Evolutionary conservation across 257 asterid species (phyloP).

Genomic region (Coffea canephora): DNA sequence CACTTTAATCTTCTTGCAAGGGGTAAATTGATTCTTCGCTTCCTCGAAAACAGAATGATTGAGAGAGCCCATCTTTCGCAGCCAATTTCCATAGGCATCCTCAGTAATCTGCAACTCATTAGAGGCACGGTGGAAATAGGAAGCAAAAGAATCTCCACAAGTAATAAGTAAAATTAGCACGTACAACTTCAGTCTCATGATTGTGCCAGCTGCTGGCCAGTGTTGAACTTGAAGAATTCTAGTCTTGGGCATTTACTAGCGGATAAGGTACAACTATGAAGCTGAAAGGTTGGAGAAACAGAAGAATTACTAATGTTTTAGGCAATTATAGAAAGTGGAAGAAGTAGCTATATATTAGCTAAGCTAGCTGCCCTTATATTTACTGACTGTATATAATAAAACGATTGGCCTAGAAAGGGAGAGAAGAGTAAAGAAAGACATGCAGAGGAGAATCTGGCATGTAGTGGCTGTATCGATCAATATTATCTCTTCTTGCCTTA

Average conservation of each 20-base stretch:
- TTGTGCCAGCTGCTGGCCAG: constrained; percentile 10
- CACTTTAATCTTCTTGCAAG: constrained; percentile 63
- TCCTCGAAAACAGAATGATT: constrained; percentile 51
- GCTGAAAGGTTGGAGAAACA: not conserved
- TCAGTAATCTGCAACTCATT: constrained; percentile 30
- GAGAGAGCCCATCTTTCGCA: constrained; percentile 43
- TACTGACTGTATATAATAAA: not conserved
- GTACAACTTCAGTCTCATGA: constrained; percentile 23
- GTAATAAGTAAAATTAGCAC: constrained; percentile 26
- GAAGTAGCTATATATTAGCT: not conserved
- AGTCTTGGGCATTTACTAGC: not conserved
- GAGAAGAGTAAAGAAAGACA: constrained; percentile 15
- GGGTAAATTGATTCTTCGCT: constrained; percentile 52
- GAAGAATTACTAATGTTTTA: not conserved
- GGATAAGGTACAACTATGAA: not conserved
- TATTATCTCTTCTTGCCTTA: constrained; percentile 28
- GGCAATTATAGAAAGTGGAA: not conserved
- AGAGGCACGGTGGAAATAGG: constrained; percentile 24
- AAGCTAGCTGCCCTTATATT: not conserved
- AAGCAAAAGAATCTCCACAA: constrained; percentile 21
- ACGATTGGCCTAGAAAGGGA: constrained; percentile 20
- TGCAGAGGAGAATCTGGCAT: constrained; percentile 33
- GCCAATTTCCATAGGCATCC: constrained; percentile 57
- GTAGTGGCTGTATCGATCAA: constrained; percentile 33
- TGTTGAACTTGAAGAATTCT: not conserved